These are phyloP conservation scores for Holtermannia corniformis DNA, from an alignment of 768 basidiomycete species.

Conservation along the genomic window DNA sequence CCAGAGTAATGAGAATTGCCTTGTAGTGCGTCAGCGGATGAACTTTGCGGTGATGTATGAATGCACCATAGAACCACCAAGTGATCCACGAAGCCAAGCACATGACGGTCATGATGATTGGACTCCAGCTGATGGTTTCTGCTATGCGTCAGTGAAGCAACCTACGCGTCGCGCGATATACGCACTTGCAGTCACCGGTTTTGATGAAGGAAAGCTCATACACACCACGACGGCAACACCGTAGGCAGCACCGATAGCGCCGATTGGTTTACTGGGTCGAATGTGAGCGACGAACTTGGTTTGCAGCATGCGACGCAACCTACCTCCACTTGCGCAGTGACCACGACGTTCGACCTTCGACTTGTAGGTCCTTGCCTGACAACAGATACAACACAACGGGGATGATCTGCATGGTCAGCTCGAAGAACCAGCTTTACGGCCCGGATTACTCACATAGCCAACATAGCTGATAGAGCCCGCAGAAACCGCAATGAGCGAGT, in stretches of 20 bases:
- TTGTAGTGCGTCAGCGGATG: background rate
- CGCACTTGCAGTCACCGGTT: slow-evolving; percentile 36
- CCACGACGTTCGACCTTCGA: slow-evolving; percentile 42
- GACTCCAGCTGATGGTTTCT: slow-evolving; percentile 39
- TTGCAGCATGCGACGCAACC: slow-evolving; percentile 1
- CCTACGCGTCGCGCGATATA: background rate
- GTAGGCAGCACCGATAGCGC: slow-evolving; percentile 20
- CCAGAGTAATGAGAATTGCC: slow-evolving; percentile 41
- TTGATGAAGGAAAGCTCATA: slow-evolving; percentile 34
- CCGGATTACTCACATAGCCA: slow-evolving; percentile 29
- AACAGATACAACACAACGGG: slow-evolving; percentile 34
- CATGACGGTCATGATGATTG: slow-evolving; percentile 36
- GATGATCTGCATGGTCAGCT: slow-evolving; percentile 16
- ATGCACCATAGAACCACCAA: slow-evolving; percentile 42
- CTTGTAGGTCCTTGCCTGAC: slow-evolving; percentile 26
- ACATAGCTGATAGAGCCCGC: slow-evolving; percentile 36
- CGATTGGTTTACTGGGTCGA: slow-evolving; percentile 25
- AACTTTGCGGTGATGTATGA: background rate
- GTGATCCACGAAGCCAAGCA: slow-evolving; percentile 31
- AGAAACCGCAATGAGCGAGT: slow-evolving; percentile 40
- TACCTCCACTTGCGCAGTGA: slow-evolving; percentile 37
- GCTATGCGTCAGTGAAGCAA: background rate
- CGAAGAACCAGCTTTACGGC: slow-evolving; percentile 1
- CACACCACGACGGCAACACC: slow-evolving; percentile 28
- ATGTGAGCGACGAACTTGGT: background rate